Evolutionary conservation across 2,329 filamentous ascomycete genomes (phyloP), one percentile per base, ranked within the genome.

Genomic region (Colletotrichum navitas): DNA sequence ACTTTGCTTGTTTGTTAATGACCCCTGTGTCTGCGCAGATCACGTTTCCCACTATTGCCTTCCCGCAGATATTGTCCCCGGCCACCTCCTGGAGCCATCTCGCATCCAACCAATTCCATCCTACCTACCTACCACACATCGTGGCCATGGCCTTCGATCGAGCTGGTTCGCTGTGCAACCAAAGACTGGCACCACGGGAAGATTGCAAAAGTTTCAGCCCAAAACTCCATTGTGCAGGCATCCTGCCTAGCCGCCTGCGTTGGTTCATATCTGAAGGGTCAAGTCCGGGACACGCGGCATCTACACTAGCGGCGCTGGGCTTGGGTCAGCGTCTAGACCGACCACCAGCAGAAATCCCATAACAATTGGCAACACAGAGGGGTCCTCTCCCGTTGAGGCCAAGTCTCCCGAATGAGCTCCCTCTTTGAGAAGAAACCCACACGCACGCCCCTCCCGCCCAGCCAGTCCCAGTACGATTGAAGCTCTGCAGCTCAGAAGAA

Each of bases 11-110:
- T 29, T 34, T 45, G 64, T 26, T 36, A 7, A 49, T 36, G 12
- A 49, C 45, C 58, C 49, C 36, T 52, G 59, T 45, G 29, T 51
- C 45, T 49, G 43, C 59, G 58, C 65, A 59, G 34, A 72, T 63
- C 69, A 51, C 16, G 43, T 68, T n/a, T 63, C 51, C 32, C 52
- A 36, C 65, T 64, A 64, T 71, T 68, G 68, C 52, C 32, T 59
- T 55, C 52, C 54, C 65, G 43, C 68, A 61, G 63, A 26, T 29
- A 62, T 41, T 24, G 34, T 45, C 52, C 36, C 58, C 43, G 58
- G 59, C 51, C 55, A 21, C 36, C 58, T 43, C 32, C 61, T 58
- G 16, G 58, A 49, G 26, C 45, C 36, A 18, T 14, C 60, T 18
- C n/a, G 2, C 2, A 59, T 34, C 34, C 34, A 51, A 52, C 51